Evolutionary conservation across 2,329 filamentous ascomycete species (phyloP).

Genomic region (Penicillium sp.): DNA sequence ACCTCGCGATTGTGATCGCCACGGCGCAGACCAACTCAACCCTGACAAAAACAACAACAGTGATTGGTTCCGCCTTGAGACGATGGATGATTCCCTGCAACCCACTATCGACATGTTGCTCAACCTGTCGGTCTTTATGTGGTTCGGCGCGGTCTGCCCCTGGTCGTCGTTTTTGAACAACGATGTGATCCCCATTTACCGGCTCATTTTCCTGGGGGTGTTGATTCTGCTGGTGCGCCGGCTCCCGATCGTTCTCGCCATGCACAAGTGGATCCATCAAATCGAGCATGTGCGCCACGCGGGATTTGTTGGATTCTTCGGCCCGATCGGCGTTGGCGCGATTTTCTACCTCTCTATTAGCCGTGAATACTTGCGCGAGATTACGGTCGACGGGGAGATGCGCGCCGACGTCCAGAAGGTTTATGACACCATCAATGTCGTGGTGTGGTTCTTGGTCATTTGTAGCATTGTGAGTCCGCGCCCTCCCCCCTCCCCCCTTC

Average conservation of each 20-base stretch:
- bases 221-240: conserved; percentile 71
- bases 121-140: conserved; percentile 82
- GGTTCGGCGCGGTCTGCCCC: conserved; percentile 80
- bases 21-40: too few species aligned
- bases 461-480: conserved; percentile 65
- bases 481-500: too few species aligned
- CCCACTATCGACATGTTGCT: conserved; percentile 92
- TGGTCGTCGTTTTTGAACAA: conserved; percentile 68
- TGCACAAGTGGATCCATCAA: conserved; percentile 72
- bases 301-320: conserved; percentile 85
- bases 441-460: conserved; percentile 81
- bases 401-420: conserved; percentile 62
- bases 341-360: conserved; percentile 84
- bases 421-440: conserved; percentile 59
- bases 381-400: conserved; percentile 54
- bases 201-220: conserved; percentile 67
- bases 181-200: conserved; percentile 63
- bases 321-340: conserved; percentile 83
- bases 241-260: conserved; percentile 65
- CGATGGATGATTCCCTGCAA: conserved; percentile 83
- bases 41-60: conserved; percentile 20
- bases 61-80: conserved; percentile 88
- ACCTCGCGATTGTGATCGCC: background rate
- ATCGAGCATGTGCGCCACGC: conserved; percentile 70
- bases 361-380: conserved; percentile 61